A percentile compares a stretch with the other conserved stretches of the same genome.
Evolutionary conservation across 108 stramenopile species (phyloP).

Genomic region (Cyclotella choctawhatcheeana): DNA sequence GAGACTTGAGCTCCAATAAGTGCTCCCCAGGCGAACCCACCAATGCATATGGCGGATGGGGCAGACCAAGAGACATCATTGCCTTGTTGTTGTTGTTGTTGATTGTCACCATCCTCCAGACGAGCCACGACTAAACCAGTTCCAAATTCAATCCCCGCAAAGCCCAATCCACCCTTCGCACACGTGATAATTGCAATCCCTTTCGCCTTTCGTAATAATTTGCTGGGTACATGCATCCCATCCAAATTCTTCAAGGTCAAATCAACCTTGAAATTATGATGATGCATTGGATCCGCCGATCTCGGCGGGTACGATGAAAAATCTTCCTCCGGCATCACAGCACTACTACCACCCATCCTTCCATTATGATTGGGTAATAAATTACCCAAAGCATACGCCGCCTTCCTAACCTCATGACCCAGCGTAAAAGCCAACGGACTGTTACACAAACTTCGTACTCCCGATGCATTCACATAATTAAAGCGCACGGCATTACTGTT

Average conservation of each 20-base stretch:
- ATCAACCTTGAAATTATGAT: conserved; percentile 40
- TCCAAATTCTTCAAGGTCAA: conserved; percentile 78
- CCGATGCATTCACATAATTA: conserved; percentile 83
- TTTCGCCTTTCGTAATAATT: conserved; percentile 71
- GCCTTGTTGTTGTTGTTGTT: conserved; percentile 23
- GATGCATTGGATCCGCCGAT: conserved; percentile 21
- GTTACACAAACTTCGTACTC: conserved; percentile 64
- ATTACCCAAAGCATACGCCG: conserved; percentile 87
- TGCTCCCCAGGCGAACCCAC: conserved; percentile 88
- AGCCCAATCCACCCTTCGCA: conserved; percentile 84
- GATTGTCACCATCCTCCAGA: too few species aligned
- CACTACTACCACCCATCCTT: conserved; percentile 1
- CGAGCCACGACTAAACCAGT: conserved; percentile 88
- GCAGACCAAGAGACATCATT: conserved; percentile 72
- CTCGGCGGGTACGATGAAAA: conserved; percentile 32
- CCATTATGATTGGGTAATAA: too few species aligned
- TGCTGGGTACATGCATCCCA: conserved; percentile 79
- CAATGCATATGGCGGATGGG: conserved; percentile 87
- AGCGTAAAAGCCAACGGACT: conserved; percentile 87
- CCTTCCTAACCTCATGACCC: conserved; percentile 91
- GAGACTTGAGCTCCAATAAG: conserved; percentile 84
- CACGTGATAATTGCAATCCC: conserved; percentile 85
- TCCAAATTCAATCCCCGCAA: conserved; percentile 89
- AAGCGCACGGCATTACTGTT: conserved; percentile 85
- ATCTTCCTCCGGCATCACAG: conserved; percentile 4